Evolutionary conservation across 2,329 filamentous ascomycete species (phyloP), one percentile per base, ranked within the genome.

Genomic region (Fusarium sp.): DNA sequence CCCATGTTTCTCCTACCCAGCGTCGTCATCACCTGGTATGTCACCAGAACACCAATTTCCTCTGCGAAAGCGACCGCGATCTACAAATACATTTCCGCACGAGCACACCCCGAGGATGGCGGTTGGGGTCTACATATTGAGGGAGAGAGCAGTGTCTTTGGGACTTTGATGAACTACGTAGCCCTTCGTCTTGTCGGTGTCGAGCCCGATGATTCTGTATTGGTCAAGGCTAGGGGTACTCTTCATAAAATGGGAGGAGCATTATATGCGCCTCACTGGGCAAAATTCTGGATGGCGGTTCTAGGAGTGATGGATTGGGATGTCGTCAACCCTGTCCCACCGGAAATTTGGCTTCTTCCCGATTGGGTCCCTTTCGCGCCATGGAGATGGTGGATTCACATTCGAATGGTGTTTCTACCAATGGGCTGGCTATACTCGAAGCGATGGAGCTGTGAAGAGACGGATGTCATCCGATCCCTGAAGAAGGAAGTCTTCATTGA

Each of bases 361-460:
- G 92, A 97, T 78, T 97, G 93, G 93, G 86, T 93, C 4, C 94
- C 94, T 1, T 86, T 97, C 75, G 89, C 93, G 7, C 95, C 95
- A 0, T 97, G 94, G 93, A 85, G 93, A 70, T 97, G 95, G 94
- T 97, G 94, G 95, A 92, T 98, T 74, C 96, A 99, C 74, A 97
- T 97, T 79, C 93, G 96, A n/a, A 89, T 92, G 80, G 94, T 99
- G n/a, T 97, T 95, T 75, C 78, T 97, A 49, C 91, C 94, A 7
- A 97, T 98, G 93, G 89, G 91, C 1, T 97, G 92, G 76, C 80
- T 98, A 41, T 97, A 92, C 83, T 97, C 94, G 0, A 93, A 91
- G 82, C 85, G 85, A 67, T 97, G 93, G 89, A 86, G 85, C 30
- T 91, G 91, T 69, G 91, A 93, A 16, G 85, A 92, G 71, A 95